Evolutionary conservation across 148 eudicot genomes (phyloP), one percentile per base, ranked within the genome.

Genomic region (Beta vulgaris): DNA sequence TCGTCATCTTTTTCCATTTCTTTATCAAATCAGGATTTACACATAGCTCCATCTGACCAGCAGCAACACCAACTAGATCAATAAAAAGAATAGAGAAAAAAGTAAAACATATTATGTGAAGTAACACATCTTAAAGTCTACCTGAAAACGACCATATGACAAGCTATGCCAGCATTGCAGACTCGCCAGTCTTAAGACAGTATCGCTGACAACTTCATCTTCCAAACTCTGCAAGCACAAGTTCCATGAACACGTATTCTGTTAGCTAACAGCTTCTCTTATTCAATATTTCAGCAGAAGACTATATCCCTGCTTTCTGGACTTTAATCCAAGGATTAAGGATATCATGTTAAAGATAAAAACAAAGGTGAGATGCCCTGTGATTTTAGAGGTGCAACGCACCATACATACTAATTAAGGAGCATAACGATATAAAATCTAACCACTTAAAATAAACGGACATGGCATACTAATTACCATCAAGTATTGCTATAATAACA

Each of bases 121-220:
- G 63, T 28, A 75, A 80, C 42, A 43, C 14, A 37, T 32, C 69
- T 61, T 6, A 57, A 69, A 74, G 4, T 54, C 49, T 86, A 94
- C 98, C 96, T 90, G 96, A 80, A 91, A 92, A 69, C 93, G 98
- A 42, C 98, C 98, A 85, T 86, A 87, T 40, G 98, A 94, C 72
- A 94, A 81, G 86, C 98, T 88, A 79, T 91, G 92, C 98, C 97
- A 94, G 77, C 93, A 90, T 76, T 89, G 96, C 73, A 90, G 76
- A 75, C 93, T 88, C 31, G 98, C 93, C 63, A 94, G 72, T 74
- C 88, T 85, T 77, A 92, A 77, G 79, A 92, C 85, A 68, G 85
- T 87, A 73, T 82, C 84, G 75, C 97, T 90, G 68, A 94, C 97
- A 74, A 92, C 84, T 78, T 94, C 92, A 78, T 94, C 98, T 86